phyloP scores from a whole-genome alignment of 169 alveolate species.

The Amoebophrya sp. region DNA sequence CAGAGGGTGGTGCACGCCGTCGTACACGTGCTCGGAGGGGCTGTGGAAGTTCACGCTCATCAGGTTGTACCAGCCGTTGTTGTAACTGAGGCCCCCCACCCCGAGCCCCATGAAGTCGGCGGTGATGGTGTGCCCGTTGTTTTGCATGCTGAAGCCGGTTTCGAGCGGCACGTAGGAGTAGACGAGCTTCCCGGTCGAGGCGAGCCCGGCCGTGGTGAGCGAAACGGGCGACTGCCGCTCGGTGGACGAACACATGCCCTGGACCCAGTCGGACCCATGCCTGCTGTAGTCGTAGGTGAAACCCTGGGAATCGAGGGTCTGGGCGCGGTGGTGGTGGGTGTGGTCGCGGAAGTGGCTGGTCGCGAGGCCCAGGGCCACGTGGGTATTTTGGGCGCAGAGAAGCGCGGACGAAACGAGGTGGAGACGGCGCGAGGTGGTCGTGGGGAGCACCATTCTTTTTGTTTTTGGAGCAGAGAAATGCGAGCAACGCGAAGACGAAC shows the following conservation, averaged over 20 bases:
- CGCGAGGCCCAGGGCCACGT: too few species aligned
- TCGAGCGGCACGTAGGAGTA: not conserved
- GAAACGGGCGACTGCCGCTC: not conserved
- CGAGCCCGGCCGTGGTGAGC: not conserved
- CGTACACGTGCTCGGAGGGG: not conserved
- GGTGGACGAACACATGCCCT: not conserved
- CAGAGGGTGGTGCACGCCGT: not conserved
- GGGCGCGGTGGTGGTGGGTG: too few species aligned
- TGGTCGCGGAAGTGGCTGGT: too few species aligned
- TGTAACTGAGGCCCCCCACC: not conserved
- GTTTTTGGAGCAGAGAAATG: too few species aligned
- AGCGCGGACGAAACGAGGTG: too few species aligned
- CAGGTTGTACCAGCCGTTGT: not conserved
- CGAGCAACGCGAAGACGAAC: too few species aligned
- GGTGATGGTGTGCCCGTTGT: not conserved
- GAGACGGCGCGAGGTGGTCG: too few species aligned
- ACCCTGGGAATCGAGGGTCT: too few species aligned
- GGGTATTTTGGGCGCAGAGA: too few species aligned
- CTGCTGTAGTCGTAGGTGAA: not conserved
- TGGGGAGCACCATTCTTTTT: too few species aligned
- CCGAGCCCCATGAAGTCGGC: not conserved
- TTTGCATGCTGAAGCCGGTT: not conserved
- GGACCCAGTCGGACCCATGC: not conserved
- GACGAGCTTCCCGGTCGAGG: not conserved
- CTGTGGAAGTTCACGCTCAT: not conserved